Percentiles rank a stretch among this genome's conserved stretches.
These are phyloP conservation scores for Murraya koenigii DNA, from an alignment of 345 rosid genomes.

Conservation along the genomic window DNA sequence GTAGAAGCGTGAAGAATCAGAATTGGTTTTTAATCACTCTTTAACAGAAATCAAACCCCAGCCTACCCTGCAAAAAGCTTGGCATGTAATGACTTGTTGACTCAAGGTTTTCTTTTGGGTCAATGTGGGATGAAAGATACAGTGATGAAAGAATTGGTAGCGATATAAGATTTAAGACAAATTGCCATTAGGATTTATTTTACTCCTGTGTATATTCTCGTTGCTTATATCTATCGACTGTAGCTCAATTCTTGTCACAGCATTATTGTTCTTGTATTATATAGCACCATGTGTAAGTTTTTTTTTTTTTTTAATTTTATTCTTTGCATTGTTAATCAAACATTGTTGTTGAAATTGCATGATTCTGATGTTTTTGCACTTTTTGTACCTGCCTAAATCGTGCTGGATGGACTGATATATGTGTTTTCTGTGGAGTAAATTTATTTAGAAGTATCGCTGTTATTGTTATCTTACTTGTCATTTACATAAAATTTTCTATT, in stretches of 20 bases:
- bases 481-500: no score
- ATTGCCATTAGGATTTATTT: neutral
- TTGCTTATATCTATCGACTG: neutral
- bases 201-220: neutral
- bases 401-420: neutral
- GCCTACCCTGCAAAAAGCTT: neutral
- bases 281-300: neutral
- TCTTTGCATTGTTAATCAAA: neutral
- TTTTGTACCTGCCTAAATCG: neutral
- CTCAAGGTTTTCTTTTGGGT: neutral
- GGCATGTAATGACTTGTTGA: neutral
- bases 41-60: neutral
- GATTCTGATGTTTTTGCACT: neutral
- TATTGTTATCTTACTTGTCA: no score
- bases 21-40: neutral
- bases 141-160: neutral
- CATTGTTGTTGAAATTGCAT: neutral
- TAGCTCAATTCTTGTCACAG: neutral
- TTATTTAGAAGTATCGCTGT: neutral
- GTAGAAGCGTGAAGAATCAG: slow-evolving; percentile 32
- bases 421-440: neutral
- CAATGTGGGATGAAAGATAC: neutral
- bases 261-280: neutral
- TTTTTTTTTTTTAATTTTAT: no score
- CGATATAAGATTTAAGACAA: neutral